Evolutionary conservation across 2,329 filamentous ascomycete genomes (phyloP), one percentile per base, ranked within the genome.

Genomic region (Talaromyces marneffei): DNA sequence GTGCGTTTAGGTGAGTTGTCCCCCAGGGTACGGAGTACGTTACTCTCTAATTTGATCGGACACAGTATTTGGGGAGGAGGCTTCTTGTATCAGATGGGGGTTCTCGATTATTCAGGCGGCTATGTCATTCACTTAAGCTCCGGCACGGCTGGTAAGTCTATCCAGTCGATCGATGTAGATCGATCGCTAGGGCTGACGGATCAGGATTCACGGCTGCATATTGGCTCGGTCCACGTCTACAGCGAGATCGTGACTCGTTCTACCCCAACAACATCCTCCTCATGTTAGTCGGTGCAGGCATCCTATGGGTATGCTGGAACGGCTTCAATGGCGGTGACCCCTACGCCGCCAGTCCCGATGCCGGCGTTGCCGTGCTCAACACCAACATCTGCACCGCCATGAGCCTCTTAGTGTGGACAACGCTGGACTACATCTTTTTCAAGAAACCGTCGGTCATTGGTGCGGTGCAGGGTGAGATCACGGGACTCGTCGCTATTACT

Each of bases 241-340:
- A 75, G 58, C 67, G 71, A 27, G 80, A 82, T 64, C 75, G 78
- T 10, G 75, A 77, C 48, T 76, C 79, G 46, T 73, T 75, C 40
- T 72, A 75, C n/a, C 80, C 80, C 2, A 80, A 80, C 71, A 81
- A 81, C 65, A 71, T 81, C 53, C 66, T 78, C 14, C 68, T 75
- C 9, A 74, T 79, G 29, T 70, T 82, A 57, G 71, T 79, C 31
- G 80, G 80, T 25, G 79, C 79, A 1, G 80, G 79, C 18, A 78
- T 82, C 37, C 75, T 82, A 35, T 82, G 79, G 80, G 73, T 80
- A 27, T 79, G 80, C 62, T 82, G 80, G 80, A 82, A 82, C 67
- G 80, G 80, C 42, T 82, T 82, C 74, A 82, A 82, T 63, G 79
- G 80, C 18, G 79, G 80, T 66, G 80, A 81, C 67, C 80, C 80